Evolutionary conservation across 176 grass and related monocot genomes (phyloP).

Genomic region (Oryza rufipogon): DNA sequence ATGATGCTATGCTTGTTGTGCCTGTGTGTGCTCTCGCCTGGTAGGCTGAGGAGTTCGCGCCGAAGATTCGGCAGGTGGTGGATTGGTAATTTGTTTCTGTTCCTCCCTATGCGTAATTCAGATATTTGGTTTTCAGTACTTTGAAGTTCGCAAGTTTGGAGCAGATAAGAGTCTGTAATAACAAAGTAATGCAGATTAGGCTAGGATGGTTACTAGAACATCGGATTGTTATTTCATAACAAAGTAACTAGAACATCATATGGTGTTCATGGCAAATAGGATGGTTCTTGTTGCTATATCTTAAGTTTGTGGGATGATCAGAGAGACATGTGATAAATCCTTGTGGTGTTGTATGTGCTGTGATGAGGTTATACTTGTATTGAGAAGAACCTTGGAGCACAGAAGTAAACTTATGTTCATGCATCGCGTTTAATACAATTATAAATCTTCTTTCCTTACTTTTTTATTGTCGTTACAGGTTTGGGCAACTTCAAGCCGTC

Average conservation of each 20-base stretch:
- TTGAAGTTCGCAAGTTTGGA: not conserved
- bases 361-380: not conserved
- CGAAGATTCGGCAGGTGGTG: slow-evolving; percentile 77
- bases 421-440: not conserved
- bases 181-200: not conserved
- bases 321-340: not conserved
- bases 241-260: not conserved
- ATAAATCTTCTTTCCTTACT: not conserved
- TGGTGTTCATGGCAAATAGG: not conserved
- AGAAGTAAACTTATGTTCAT: not conserved
- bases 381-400: not conserved
- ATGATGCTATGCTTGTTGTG: slow-evolving; percentile 43
- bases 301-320: not conserved
- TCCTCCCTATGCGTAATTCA: not conserved
- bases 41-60: slow-evolving; percentile 69
- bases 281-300: not conserved
- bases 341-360: not conserved
- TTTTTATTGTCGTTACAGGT: slow-evolving; percentile 48
- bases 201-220: not conserved
- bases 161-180: not conserved
- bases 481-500: slow-evolving; percentile 77
- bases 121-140: not conserved
- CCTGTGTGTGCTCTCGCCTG: not conserved
- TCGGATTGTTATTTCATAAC: not conserved
- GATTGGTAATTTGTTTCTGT: slow-evolving; percentile 53